phyloP scores from a whole-genome alignment of 1,284 basidiomycete genomes.

The Rhodotorula sp. region DNA sequence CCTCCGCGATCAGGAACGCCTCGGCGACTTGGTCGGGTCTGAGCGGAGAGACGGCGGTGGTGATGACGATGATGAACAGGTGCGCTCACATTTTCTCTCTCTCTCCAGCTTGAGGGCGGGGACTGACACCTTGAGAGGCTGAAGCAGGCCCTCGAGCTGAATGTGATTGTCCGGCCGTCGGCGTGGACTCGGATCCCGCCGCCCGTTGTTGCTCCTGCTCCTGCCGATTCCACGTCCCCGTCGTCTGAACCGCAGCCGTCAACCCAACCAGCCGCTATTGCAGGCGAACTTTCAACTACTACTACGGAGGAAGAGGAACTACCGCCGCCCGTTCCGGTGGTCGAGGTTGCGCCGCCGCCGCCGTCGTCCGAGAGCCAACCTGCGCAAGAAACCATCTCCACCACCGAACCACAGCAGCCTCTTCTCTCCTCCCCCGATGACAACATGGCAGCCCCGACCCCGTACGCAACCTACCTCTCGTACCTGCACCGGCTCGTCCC shows the following conservation, averaged over 20 bases:
- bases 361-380: too few relatives aligned
- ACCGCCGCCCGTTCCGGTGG: too few relatives aligned
- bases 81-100: background rate
- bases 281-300: background rate
- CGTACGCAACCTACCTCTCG: slow-evolving; percentile 17
- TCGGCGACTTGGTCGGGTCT: slow-evolving; percentile 1
- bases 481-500: slow-evolving; percentile 30
- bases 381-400: too few relatives aligned
- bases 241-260: background rate
- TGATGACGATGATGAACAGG: slow-evolving; percentile 8
- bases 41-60: background rate
- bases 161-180: slow-evolving; percentile 25
- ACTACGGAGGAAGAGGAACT: too few relatives aligned
- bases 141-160: slow-evolving; percentile 9
- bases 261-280: background rate
- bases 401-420: too few relatives aligned
- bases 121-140: background rate
- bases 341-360: too few relatives aligned
- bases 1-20: slow-evolving; percentile 21
- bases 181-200: slow-evolving; percentile 26
- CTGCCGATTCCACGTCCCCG: background rate
- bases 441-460: background rate
- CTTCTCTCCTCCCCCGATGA: background rate
- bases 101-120: background rate
- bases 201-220: background rate